Conservation (phyloP, 345 rosid genomes). For the Balakata baccata region DNA sequence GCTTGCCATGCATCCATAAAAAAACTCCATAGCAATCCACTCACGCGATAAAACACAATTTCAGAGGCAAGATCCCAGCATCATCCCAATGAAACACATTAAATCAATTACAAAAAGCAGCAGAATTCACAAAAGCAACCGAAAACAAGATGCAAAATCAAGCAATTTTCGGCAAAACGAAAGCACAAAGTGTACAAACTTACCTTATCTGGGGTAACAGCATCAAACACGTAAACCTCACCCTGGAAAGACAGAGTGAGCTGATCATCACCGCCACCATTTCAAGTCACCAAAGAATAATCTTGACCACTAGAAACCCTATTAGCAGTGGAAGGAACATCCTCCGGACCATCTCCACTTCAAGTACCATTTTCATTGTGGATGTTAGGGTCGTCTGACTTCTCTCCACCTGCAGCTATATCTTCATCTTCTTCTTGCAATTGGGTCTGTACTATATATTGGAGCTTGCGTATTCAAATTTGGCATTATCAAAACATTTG, state of each 20-base stretch:
- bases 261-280: constrained; percentile 31
- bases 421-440: constrained; percentile 26
- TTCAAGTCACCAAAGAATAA: constrained; percentile 14
- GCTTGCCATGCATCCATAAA: background rate
- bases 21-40: background rate
- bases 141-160: constrained; percentile 9
- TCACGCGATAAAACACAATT: background rate
- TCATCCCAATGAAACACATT: background rate
- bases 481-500: constrained; percentile 19
- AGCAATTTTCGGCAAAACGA: background rate
- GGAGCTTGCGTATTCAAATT: constrained; percentile 17
- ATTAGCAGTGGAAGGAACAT: constrained; percentile 15
- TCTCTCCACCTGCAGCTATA: constrained; percentile 28
- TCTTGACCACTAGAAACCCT: constrained; percentile 21
- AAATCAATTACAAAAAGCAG: background rate
- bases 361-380: constrained; percentile 26
- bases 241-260: constrained; percentile 51
- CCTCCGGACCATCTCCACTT: constrained; percentile 19
- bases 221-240: constrained; percentile 48
- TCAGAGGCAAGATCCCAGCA: background rate
- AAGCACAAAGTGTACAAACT: background rate
- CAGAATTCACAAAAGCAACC: constrained; percentile 11
- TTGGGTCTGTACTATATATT: constrained; percentile 20
- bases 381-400: constrained; percentile 33
- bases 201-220: constrained; percentile 49